These are phyloP conservation scores for Cynara cardunculus DNA, from an alignment of 129 eudicot species.

Conservation along the genomic window DNA sequence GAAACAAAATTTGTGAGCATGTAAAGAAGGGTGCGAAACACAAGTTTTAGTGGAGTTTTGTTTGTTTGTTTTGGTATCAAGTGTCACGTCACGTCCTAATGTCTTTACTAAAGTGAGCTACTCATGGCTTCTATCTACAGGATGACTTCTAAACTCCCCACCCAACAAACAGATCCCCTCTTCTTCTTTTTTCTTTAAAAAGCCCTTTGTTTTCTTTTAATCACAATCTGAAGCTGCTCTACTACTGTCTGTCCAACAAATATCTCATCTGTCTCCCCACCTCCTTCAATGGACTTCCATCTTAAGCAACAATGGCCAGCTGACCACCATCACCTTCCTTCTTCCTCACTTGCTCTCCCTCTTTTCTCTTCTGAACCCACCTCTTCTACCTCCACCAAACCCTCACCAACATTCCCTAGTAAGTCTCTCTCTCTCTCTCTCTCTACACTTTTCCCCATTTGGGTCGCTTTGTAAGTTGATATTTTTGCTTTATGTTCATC, in stretches of 20 bases:
- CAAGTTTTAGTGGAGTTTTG: too few relatives aligned
- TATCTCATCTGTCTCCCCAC: constrained; percentile 18
- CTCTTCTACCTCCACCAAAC: constrained; percentile 15
- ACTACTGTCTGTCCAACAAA: not conserved
- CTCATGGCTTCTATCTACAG: too few relatives aligned
- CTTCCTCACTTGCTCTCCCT: constrained; percentile 50
- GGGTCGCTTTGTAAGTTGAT: not conserved
- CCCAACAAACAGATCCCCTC: too few relatives aligned
- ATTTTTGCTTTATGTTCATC: not conserved
- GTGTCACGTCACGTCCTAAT: too few relatives aligned
- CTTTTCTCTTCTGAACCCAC: constrained; percentile 27
- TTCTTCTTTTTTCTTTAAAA: too few relatives aligned
- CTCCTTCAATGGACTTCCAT: constrained; percentile 58
- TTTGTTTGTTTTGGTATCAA: too few relatives aligned
- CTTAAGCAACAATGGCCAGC: constrained; percentile 82
- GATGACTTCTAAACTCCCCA: too few relatives aligned
- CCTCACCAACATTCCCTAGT: constrained; percentile 14
- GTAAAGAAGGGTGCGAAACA: too few relatives aligned
- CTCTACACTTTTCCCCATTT: constrained; percentile 24
- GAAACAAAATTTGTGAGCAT: too few relatives aligned
- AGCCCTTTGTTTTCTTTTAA: not conserved
- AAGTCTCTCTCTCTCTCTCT: constrained; percentile 29
- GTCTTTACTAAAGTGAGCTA: too few relatives aligned
- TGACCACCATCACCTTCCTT: constrained; percentile 34
- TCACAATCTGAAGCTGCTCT: not conserved